phyloP scores from a whole-genome alignment of 108 stramenopile genomes.

The Nitzschia inconspicua region DNA sequence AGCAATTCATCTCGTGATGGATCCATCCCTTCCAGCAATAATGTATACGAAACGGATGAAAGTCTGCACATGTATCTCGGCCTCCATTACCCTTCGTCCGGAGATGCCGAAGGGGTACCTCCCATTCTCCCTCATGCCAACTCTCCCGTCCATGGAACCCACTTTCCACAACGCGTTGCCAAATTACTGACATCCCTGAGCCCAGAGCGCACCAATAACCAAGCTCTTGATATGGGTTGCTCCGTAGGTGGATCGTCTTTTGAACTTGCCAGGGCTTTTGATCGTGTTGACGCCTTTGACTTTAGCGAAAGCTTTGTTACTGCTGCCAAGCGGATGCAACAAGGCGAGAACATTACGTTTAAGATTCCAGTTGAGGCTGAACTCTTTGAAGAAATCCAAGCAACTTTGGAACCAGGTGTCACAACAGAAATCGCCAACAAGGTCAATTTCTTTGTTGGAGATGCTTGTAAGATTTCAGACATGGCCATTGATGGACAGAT shows the following conservation, averaged over 20 bases:
- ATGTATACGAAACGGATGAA: constrained; percentile 75
- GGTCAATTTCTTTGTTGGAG: constrained; percentile 83
- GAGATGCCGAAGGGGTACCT: constrained; percentile 41
- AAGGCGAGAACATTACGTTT: constrained; percentile 57
- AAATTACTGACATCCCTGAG: constrained; percentile 43
- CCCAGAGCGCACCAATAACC: constrained; percentile 46
- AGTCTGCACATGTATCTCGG: constrained; percentile 77
- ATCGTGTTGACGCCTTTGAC: constrained; percentile 89
- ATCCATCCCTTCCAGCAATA: constrained; percentile 11
- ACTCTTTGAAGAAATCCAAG: constrained; percentile 55
- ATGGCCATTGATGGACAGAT: constrained; percentile 40
- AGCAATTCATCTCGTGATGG: not conserved
- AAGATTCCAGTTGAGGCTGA: constrained; percentile 79
- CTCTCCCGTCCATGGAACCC: constrained; percentile 56
- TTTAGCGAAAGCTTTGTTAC: constrained; percentile 78
- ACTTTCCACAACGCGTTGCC: constrained; percentile 75
- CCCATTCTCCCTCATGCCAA: constrained; percentile 60
- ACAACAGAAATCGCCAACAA: constrained; percentile 39
- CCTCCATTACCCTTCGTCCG: constrained; percentile 70
- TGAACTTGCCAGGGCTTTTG: constrained; percentile 80
- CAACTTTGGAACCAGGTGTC: constrained; percentile 58
- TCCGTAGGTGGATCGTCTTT: constrained; percentile 90
- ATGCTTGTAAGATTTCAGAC: constrained; percentile 77
- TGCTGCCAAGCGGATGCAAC: constrained; percentile 78
- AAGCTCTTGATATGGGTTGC: constrained; percentile 87